Evolutionary conservation across 2,329 filamentous ascomycete species (phyloP), one percentile per base, ranked within the genome.

Genomic region (Berkeleyomyces basicola): DNA sequence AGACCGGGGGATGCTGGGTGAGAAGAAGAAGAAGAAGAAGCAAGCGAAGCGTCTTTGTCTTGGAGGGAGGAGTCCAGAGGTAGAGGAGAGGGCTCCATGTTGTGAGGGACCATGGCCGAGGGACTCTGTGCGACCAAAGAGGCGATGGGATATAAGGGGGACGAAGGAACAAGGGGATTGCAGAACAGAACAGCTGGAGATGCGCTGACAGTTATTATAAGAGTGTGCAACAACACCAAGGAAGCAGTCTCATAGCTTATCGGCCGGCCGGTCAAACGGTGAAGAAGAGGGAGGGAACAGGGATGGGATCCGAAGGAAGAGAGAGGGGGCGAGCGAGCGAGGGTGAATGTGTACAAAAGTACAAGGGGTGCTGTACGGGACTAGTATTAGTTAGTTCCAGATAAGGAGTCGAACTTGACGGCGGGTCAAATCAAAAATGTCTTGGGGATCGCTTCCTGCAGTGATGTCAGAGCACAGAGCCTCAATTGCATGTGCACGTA

Each of bases 71-170:
- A 36, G 7, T 53, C 57, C 3, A 64, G 31, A 4, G 63, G 63
- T 11, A 62, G 39, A 10, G 59, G 63, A 16, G 63, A 64, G 3
- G 63, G 60, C 39, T 62, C 57, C 63, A 64, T 64, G 57, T 63
- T 59, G 58, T 55, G 51, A 61, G 49, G 40, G 16, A 47, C 42
- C 33, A 58, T 63, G 23, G 9, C 55, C 23, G 36, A 46, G 39
- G 7, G 36, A 36, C 11, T 40, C 23, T 3, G 42, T 61, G 67
- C n/a, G 9, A n/a, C 10, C 23, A 23, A 23, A 23, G 23, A 61
- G 14, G 31, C n/a, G 33, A 51, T 14, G 42, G 11, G 36, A 61
- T 39, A 23, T 39, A 6, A 23, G 36, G 40, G 40, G 37, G 44
- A 33, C 42, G 40, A 46, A 59, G 11, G n/a, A 33, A 44, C 5